phyloP scores from a whole-genome alignment of 495 filamentous ascomycete species.

The Aspergillus ellipticus region DNA sequence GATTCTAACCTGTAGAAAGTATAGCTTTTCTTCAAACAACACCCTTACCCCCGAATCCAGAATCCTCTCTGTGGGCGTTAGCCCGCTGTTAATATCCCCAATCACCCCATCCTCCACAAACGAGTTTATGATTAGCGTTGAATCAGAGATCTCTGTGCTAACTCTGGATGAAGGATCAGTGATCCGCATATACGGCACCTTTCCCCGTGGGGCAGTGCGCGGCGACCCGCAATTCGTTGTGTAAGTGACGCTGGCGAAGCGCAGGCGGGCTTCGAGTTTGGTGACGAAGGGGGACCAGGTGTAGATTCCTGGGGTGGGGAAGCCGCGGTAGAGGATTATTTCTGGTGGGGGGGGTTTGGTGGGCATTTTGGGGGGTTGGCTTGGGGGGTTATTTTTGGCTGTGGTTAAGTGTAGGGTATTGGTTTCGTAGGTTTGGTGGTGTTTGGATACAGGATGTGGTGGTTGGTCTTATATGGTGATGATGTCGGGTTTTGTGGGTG shows the following conservation, averaged over 20 bases:
- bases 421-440: neutral
- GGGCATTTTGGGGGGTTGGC: neutral
- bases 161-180: neutral
- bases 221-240: conserved; percentile 37
- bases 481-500: too few species aligned
- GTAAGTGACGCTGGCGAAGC: conserved; percentile 50
- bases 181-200: conserved; percentile 53
- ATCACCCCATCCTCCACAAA: conserved; percentile 40
- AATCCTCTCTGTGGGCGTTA: conserved; percentile 35
- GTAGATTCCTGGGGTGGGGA: conserved; percentile 33
- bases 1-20: conserved; percentile 51
- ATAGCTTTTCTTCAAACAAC: conserved; percentile 59
- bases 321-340: conserved; percentile 53
- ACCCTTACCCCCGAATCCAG: conserved; percentile 50
- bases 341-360: neutral
- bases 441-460: too few species aligned
- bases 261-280: conserved; percentile 62
- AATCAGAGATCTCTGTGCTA: conserved; percentile 36
- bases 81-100: conserved; percentile 42
- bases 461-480: neutral
- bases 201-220: conserved; percentile 47
- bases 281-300: conserved; percentile 63
- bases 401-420: neutral
- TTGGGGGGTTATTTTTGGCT: neutral
- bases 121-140: conserved; percentile 48